phyloP scores from a whole-genome alignment of 192 early-diverging fungal species.

The Podochytrium sp. region DNA sequence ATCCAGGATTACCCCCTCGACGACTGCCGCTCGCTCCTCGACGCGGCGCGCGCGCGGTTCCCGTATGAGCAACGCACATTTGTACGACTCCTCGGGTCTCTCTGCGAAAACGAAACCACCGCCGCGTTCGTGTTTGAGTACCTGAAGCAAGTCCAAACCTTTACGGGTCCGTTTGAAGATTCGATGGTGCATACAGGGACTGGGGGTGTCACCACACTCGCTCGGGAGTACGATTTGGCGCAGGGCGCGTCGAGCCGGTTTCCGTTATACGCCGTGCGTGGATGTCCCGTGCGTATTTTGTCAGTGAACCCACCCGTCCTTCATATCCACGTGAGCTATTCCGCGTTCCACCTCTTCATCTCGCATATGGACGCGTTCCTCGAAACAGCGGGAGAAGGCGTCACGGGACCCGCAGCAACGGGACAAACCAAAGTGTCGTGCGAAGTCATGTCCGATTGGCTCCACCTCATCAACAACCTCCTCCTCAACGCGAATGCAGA shows the following conservation, averaged over 20 bases:
- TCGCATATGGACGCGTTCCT: constrained; percentile 48
- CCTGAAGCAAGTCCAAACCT: constrained; percentile 32
- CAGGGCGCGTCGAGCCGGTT: neutral
- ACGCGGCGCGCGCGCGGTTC: constrained; percentile 36
- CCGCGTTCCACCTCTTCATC: constrained; percentile 49
- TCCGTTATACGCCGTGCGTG: constrained; percentile 16
- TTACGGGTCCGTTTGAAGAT: constrained; percentile 35
- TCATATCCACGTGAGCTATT: constrained; percentile 33
- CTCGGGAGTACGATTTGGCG: constrained; percentile 2
- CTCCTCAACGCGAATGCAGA: constrained; percentile 35
- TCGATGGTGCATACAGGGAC: neutral
- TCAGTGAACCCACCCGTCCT: constrained; percentile 27
- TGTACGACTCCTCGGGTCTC: constrained; percentile 34
- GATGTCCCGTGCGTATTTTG: constrained; percentile 24
- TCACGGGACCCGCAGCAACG: neutral
- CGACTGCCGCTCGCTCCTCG: constrained; percentile 43
- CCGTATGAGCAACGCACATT: constrained; percentile 38
- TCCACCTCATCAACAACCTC: constrained; percentile 42
- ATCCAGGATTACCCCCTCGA: constrained; percentile 39
- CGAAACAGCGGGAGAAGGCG: neutral
- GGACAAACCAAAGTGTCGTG: neutral
- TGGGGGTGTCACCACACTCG: neutral
- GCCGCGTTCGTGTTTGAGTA: constrained; percentile 43
- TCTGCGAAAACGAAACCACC: constrained; percentile 26
- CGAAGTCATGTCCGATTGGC: constrained; percentile 31